Conservation (phyloP, 257 asterid species). For the Solanum etuberosum region DNA sequence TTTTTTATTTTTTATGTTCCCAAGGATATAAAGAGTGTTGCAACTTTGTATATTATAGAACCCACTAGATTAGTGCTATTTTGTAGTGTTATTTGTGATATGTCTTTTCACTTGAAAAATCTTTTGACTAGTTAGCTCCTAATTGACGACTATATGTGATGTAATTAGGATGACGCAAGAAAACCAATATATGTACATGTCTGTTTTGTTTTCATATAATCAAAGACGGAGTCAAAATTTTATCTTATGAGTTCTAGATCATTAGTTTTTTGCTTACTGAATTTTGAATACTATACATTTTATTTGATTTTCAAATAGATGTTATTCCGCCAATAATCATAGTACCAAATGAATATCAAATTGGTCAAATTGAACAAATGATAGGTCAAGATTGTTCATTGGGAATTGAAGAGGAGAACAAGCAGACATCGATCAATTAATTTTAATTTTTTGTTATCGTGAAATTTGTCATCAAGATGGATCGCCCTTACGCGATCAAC, state of each 20-base stretch:
- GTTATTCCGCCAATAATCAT: background rate
- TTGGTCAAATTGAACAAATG: no score
- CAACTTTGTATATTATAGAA: background rate
- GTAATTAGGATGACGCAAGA: background rate
- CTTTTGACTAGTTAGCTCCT: background rate
- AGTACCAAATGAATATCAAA: background rate
- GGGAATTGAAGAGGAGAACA: no score
- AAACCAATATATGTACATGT: background rate
- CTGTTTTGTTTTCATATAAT: background rate
- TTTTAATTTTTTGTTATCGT: no score
- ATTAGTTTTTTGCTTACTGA: background rate
- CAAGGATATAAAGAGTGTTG: background rate
- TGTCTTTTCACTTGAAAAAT: background rate
- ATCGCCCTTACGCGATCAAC: no score
- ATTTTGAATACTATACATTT: background rate
- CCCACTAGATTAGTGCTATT: background rate
- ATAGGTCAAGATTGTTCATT: background rate
- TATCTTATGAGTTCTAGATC: fast-evolving
- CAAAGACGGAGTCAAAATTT: background rate
- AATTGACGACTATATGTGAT: background rate
- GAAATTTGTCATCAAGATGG: no score
- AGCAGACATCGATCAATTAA: no score
- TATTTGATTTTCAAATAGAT: background rate
- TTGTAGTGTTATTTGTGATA: background rate
- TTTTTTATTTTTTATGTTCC: background rate